Base-by-base conservation (phyloP, 176 grass and related monocot species). In the Secale cereale region DNA sequence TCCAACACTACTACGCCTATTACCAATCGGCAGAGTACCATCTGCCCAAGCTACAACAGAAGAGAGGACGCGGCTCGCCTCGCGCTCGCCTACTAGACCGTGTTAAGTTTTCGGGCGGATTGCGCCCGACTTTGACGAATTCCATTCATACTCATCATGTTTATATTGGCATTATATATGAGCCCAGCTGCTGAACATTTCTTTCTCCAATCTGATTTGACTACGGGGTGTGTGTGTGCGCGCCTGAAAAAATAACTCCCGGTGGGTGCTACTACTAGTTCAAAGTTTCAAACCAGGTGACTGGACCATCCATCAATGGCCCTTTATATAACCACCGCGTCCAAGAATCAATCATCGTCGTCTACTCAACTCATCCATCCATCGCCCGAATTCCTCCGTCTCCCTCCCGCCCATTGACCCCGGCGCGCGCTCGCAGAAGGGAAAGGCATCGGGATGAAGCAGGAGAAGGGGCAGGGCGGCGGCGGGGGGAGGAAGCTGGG, bases 401-500 rank as follows among this genome's bases (percentile, higher is more conserved):
- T 26, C 29, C 17, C 11, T 7, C n/a, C 11, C 41, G 22, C 84
- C 54, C 85, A 67, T 82, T 82, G 78, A 87, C 74, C 56, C 4
- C n/a, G n/a, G 16, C 2, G 39, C 19, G 46, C 31, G 36, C 12
- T 46, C 69, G 6, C n/a, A 16, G 31, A 36, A 23, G 43, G 23
- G n/a, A 29, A 25, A 29, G 1, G 25, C 25, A 50, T 10, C 32
- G 1, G 7, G 67, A 78, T 61, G 61, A 22, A 20, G 27, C 28
- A 8, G 59, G 60, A 25, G 50, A 25, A 19, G 25, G 22, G 10
- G 45, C 59, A 28, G 70, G 60, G 68, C 17, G 30, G 63, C 22
- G 29, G 23, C 13, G 23, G 69, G 3, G 16, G 57, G 64, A 81
- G 64, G 60, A 91, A 66, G 74, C 87, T 97, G 70, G 83, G 69